Evolutionary conservation across 306 rosid species (phyloP).

Genomic region (Lagenaria siceraria): DNA sequence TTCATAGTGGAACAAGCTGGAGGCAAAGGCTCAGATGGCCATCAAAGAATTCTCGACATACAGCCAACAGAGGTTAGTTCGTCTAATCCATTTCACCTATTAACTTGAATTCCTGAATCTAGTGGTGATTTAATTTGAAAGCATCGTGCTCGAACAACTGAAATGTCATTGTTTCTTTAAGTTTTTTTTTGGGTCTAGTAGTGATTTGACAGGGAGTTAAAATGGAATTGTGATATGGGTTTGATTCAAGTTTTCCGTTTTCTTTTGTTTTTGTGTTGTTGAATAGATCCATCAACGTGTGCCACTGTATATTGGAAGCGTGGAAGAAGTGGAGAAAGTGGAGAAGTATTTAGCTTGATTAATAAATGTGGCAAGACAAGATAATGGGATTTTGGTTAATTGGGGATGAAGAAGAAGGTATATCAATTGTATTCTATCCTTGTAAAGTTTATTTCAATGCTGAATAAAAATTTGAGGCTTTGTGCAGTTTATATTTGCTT

Average conservation of each 20-base stretch:
- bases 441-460: background rate
- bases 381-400: background rate
- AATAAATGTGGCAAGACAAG: background rate
- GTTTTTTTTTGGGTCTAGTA: no score
- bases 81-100: background rate
- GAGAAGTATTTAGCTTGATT: conserved; percentile 70
- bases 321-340: conserved; percentile 82
- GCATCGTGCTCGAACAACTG: no score
- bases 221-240: background rate
- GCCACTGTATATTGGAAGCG: conserved; percentile 83
- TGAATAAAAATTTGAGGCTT: background rate
- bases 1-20: conserved; percentile 96
- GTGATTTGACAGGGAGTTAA: background rate
- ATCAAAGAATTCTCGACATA: conserved; percentile 78
- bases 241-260: background rate
- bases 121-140: no score
- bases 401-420: background rate
- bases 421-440: background rate
- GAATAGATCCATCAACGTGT: conserved; percentile 89
- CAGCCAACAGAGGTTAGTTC: conserved; percentile 61
- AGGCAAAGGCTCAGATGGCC: conserved; percentile 94
- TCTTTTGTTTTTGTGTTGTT: background rate
- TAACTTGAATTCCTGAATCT: no score
- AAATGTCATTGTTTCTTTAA: no score
- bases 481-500: background rate